Evolutionary conservation across 345 rosid species (phyloP), one percentile per base, ranked within the genome.

Genomic region (Ricinus communis): DNA sequence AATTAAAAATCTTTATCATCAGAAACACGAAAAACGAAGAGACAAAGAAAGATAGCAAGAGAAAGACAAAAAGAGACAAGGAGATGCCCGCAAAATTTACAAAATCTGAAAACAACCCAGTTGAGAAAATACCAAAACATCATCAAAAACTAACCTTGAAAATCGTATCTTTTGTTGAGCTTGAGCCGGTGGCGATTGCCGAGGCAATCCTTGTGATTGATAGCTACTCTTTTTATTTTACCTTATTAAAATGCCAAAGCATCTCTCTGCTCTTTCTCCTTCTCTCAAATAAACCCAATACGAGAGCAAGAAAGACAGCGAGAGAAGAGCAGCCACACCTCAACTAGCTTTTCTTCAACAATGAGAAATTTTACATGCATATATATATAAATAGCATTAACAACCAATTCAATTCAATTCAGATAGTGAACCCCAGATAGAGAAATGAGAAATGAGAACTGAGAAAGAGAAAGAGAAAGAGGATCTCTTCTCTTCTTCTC

Each of bases 21-120:
- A 75, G 79, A 72, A 80, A 57, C 77, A 75, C 83, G 74, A 61
- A 77, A 80, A 68, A 74, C 72, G 72, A 70, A 77, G 65, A 76
- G 28, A 59, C 30, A 56, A 67, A 73, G 54, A 81, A 65, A 62
- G 55, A 50, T 38, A 77, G 18, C 10, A 66, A 13, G 68, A 71
- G 74, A 74, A 70, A 66, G 27, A 54, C 65, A 58, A 22, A 77
- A 40, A 9, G 62, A 18, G 80, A 79, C 80, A 77, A 77, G 59
- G 28, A 52, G 41, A 49, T 4, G 70, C n/a, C n/a, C 65, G 52
- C 45, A 66, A 76, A 45, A 74, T 57, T 77, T 65, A 16, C 43
- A 74, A 68, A 74, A 56, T 56, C 9, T 24, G 63, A 62, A 76
- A 3, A 63, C 54, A 64, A 36, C 77, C 74, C 73, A 70, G 18